Evolutionary conservation across 257 asterid genomes (phyloP), one percentile per base, ranked within the genome.

Genomic region (Solanum okadae): DNA sequence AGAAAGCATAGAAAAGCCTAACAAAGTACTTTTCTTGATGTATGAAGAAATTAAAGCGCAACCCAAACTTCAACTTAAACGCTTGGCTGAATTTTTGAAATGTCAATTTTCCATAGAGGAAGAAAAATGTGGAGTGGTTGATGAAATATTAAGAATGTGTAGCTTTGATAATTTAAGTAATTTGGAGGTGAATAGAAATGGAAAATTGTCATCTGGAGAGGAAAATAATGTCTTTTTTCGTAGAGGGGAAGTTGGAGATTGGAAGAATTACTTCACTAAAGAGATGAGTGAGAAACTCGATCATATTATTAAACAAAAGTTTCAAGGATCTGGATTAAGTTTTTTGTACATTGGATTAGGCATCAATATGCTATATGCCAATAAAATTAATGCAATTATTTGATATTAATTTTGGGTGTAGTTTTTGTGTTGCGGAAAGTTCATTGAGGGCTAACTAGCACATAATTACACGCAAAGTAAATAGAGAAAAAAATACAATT

Each of bases 101-200:
- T 40, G 42, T 14, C 38, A 70, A 15, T 84, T 84, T 38, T 84
- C 44, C 14, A 13, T 34, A 1, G 65, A 88, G 23, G 87, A 88
- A 18, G 89, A 87, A 70, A 44, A 31, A 46, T 33, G 25, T 81
- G 89, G 89, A 44, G 37, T 65, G 4, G 46, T 46, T 18, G 75
- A 88, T 22, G 89, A 68, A 81, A 88, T 88, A 34, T 6, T 46
- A 29, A 46, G 5, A 22, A 22, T 88, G 56, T 88, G 87, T 23
- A 83, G 82, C 42, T 88, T 88, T 59, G 72, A 61, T 20, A 84
- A 71, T 35, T 84, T 75, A 86, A 85, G 61, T 34, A 72, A 59
- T 12, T 35, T 88, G 61, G 79, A 88, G 68, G 88, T 88, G 25
- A 88, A 88, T n/a, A 88, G 23, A 65, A 88, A 61, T 37, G 88